These are phyloP conservation scores for Phytophthora pinifolia DNA, from an alignment of 352 stramenopile species.

Conservation along the genomic window DNA sequence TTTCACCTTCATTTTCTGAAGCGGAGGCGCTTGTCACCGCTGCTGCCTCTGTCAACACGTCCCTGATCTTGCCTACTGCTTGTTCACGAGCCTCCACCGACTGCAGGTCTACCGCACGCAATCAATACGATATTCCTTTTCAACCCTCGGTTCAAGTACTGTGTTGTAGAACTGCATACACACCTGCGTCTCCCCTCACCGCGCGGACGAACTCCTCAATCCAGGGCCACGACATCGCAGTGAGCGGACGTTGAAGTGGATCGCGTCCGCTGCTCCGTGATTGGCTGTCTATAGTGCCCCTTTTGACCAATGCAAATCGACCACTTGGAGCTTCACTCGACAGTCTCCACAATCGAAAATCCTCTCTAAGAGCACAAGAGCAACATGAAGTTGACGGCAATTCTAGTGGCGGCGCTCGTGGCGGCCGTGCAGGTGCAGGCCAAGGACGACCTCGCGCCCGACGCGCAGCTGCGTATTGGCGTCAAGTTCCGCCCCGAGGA, in stretches of 20 bases:
- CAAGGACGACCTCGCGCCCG: conserved; percentile 70
- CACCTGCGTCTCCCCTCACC: conserved; percentile 30
- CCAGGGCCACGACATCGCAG: conserved; percentile 25
- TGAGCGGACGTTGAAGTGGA: conserved; percentile 24
- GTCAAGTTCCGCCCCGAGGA: conserved; percentile 76
- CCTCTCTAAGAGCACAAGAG: conserved; percentile 5
- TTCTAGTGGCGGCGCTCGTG: conserved; percentile 40
- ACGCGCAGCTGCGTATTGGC: conserved; percentile 73
- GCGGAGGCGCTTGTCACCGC: conserved; percentile 4
- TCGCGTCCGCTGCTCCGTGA: conserved; percentile 9
- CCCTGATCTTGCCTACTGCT: conserved; percentile 14
- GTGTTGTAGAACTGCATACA: neutral
- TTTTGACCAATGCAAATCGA: conserved; percentile 48
- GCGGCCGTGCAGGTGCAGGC: conserved; percentile 46
- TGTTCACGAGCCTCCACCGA: conserved; percentile 16
- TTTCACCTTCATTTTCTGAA: conserved; percentile 26
- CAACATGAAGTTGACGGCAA: conserved; percentile 56
- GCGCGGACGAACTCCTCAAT: conserved; percentile 44
- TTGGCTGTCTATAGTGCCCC: conserved; percentile 8
- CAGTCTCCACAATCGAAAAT: conserved; percentile 21
- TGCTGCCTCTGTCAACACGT: conserved; percentile 11
- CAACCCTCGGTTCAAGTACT: too few relatives aligned
- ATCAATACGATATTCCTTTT: neutral
- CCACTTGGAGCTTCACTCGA: conserved; percentile 23
- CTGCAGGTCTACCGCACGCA: conserved; percentile 22